Evolutionary conservation across 257 asterid species (phyloP).

Genomic region (Nemophila menziesii): DNA sequence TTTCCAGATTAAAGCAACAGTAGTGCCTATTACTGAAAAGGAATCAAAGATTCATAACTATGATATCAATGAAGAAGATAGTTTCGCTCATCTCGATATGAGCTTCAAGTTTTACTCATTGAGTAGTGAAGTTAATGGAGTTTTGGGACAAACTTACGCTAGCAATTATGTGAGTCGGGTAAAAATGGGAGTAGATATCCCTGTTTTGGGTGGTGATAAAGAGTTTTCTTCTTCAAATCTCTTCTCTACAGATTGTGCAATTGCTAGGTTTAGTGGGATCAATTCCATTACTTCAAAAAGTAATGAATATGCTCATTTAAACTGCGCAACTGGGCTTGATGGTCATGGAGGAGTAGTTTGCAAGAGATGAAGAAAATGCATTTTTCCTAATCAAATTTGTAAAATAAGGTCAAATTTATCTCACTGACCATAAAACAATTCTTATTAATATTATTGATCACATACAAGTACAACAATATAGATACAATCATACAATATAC

Average conservation of each 20-base stretch:
- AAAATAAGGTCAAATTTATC: no score
- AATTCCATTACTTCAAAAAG: conserved; percentile 1
- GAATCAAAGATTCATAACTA: conserved; percentile 56
- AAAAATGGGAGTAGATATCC: conserved; percentile 73
- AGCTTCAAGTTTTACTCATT: conserved; percentile 67
- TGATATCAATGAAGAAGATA: conserved; percentile 49
- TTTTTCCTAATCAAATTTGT: no score
- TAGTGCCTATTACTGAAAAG: conserved; percentile 49
- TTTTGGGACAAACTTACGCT: conserved; percentile 67
- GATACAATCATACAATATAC: background rate
- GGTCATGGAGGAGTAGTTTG: conserved; percentile 70
- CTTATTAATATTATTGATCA: no score
- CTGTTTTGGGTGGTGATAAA: conserved; percentile 67
- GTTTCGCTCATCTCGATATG: conserved; percentile 77
- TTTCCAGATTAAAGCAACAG: conserved; percentile 60
- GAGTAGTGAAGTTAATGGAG: conserved; percentile 50
- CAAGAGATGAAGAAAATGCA: conserved; percentile 29
- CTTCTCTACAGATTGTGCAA: conserved; percentile 58
- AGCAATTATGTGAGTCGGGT: conserved; percentile 48
- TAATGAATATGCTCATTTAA: conserved; percentile 28
- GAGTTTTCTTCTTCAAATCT: conserved; percentile 49
- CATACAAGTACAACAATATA: background rate
- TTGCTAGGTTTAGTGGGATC: conserved; percentile 41
- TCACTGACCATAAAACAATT: no score
- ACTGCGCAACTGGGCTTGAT: conserved; percentile 42